A percentile compares a stretch with the other conserved stretches of the same genome.
These are phyloP conservation scores for Hirschfeldia incana DNA, from an alignment of 345 rosid species.

Conservation along the genomic window DNA sequence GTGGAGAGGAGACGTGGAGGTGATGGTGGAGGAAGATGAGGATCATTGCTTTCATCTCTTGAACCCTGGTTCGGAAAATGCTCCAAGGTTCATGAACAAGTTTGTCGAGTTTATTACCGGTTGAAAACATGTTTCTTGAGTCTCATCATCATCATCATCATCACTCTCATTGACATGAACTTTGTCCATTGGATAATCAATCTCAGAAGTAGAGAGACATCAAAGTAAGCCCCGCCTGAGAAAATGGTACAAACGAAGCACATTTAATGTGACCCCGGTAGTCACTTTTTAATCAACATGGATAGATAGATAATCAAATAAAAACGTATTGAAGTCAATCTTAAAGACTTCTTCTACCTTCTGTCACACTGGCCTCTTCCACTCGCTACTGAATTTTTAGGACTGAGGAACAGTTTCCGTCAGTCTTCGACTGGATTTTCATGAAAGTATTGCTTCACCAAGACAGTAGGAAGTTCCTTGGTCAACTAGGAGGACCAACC, in stretches of 20 bases:
- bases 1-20: not conserved
- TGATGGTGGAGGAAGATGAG: not conserved
- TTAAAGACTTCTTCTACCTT: no score
- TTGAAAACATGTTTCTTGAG: not conserved
- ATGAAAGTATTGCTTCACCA: no score
- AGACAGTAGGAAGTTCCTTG: no score
- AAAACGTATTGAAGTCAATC: no score
- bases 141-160: constrained; percentile 1
- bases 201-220: constrained; percentile 31
- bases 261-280: no score
- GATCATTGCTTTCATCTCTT: not conserved
- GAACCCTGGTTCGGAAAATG: not conserved
- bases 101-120: not conserved
- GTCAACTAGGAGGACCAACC: no score
- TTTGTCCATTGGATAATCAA: constrained; percentile 25
- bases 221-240: not conserved
- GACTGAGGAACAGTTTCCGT: no score
- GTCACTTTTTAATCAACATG: no score
- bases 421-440: no score
- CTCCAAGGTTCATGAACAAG: not conserved
- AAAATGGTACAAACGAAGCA: not conserved
- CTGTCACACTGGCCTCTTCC: no score
- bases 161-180: constrained; percentile 20
- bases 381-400: no score
- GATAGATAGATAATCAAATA: no score